phyloP scores from a whole-genome alignment of 768 basidiomycete species.

The Pleurotus salmoneostramineus region DNA sequence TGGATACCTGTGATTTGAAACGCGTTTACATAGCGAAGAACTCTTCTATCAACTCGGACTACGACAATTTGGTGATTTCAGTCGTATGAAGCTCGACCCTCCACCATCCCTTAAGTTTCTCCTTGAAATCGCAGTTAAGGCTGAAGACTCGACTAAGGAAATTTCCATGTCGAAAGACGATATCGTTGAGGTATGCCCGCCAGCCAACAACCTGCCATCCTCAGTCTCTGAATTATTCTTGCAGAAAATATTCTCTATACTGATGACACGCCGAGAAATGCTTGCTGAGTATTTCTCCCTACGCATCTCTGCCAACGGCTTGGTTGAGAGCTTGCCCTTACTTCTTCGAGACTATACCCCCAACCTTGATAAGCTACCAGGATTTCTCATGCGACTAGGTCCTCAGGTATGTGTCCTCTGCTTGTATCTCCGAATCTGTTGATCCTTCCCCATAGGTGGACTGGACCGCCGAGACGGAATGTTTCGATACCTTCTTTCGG shows the following conservation, averaged over 20 bases:
- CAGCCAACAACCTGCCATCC: not conserved
- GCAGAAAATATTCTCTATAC: slow-evolving; percentile 61
- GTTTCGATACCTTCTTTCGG: slow-evolving; percentile 80
- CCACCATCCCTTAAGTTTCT: slow-evolving; percentile 70
- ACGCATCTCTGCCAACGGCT: slow-evolving; percentile 59
- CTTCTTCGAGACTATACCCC: slow-evolving; percentile 87
- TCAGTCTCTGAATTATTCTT: not conserved
- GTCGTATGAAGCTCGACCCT: slow-evolving; percentile 76
- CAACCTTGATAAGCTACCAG: slow-evolving; percentile 84
- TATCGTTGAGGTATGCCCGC: slow-evolving; percentile 63
- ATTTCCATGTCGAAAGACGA: slow-evolving; percentile 53
- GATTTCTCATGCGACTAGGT: slow-evolving; percentile 86
- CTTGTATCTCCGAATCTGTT: not conserved
- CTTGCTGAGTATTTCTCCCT: slow-evolving; percentile 89
- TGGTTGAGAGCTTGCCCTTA: slow-evolving; percentile 75
- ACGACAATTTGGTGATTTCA: slow-evolving; percentile 85
- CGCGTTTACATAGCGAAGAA: slow-evolving; percentile 60
- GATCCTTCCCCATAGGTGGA: slow-evolving; percentile 54
- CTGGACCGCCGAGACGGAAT: slow-evolving; percentile 82
- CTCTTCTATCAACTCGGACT: slow-evolving; percentile 93
- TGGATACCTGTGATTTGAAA: not conserved
- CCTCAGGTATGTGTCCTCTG: slow-evolving; percentile 61
- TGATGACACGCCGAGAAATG: slow-evolving; percentile 73
- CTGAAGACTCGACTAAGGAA: slow-evolving; percentile 53
- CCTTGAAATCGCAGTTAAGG: slow-evolving; percentile 74